Evolutionary conservation across 805 yeast genomes (phyloP), one percentile per base, ranked within the genome.

Genomic region (Lipomyces anomalus): DNA sequence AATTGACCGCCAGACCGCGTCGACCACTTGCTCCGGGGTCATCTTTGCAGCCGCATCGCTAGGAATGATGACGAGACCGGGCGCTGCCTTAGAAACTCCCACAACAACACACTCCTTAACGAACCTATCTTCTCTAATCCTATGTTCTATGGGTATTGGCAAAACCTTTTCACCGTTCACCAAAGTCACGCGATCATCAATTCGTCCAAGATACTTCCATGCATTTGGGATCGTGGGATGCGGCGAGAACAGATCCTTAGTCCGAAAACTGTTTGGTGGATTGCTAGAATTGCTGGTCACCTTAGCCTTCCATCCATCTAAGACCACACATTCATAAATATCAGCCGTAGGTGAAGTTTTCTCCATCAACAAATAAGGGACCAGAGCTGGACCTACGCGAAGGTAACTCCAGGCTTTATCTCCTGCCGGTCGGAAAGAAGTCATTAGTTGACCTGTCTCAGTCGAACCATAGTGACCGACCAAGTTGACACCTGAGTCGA

Each of bases 131-230:
- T 44, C 39, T 5, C 52, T 42, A 21, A 48, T 46, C 16, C 47
- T 40, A 20, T 48, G 47, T 35, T 48, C 52, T 7, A 48, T 46
- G 4, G 50, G 50, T 24, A 41, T 38, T 6, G 52, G 49, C 9
- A 41, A 30, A 11, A 48, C 50, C 33, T 48, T 48, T 34, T 48
- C 50, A 20, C 52, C 52, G 35, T 42, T 48, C 34, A 42, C 35
- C 29, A 48, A 37, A 7, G 51, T 42, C 17, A 48, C 51, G 3
- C 46, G 33, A 28, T 45, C 50, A 24, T 48, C 52, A 18, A 42
- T 30, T 2, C 52, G 51, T 11, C 47, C 52, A 7, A 42, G 38
- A 21, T 48, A 46, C 29, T 42, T 45, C 46, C 46, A 48, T 7
- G 47, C 41, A 28, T 40, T 38, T 7, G 47, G 35, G 13, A 43